phyloP scores from a whole-genome alignment of 805 yeast genomes.

The Metschnikowia arizonensis region DNA sequence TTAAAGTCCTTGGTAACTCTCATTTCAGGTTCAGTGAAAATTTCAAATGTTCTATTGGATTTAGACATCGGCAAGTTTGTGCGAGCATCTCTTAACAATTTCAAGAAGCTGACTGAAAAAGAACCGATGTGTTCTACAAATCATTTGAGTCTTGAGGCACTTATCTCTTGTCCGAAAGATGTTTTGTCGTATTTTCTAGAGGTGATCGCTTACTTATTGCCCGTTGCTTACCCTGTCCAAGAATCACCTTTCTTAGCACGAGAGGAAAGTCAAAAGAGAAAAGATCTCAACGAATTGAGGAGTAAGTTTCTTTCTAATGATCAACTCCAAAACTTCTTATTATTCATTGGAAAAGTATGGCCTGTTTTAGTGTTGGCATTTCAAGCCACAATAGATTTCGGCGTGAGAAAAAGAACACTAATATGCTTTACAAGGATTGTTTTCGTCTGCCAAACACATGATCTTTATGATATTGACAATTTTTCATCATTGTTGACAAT shows the following conservation, averaged over 20 bases:
- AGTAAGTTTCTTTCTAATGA: conserved; percentile 24
- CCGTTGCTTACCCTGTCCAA: conserved; percentile 35
- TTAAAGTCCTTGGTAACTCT: conserved; percentile 44
- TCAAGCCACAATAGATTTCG: conserved; percentile 67
- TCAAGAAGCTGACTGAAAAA: conserved; percentile 30
- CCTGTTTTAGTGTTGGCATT: conserved; percentile 58
- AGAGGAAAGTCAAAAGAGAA: conserved; percentile 22
- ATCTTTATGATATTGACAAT: conserved; percentile 28
- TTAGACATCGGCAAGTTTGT: conserved; percentile 48
- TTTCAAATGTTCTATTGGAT: conserved; percentile 42
- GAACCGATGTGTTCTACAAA: neutral
- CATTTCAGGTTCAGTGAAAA: conserved; percentile 40
- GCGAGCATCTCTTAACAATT: conserved; percentile 47
- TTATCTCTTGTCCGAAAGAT: conserved; percentile 73
- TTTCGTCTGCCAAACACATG: conserved; percentile 33
- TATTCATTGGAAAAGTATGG: conserved; percentile 46
- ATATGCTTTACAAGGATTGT: conserved; percentile 52
- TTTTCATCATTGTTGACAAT: conserved; percentile 42
- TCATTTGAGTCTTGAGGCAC: conserved; percentile 54
- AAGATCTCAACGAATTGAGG: conserved; percentile 29
- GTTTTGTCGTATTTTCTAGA: conserved; percentile 51
- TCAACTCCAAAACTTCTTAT: conserved; percentile 19
- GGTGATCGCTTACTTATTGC: conserved; percentile 56
- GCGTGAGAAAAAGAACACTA: conserved; percentile 54
- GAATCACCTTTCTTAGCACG: conserved; percentile 29